Evolutionary conservation across 352 stramenopile species (phyloP), one percentile per base, ranked within the genome.

Genomic region (Pythium diclinum): DNA sequence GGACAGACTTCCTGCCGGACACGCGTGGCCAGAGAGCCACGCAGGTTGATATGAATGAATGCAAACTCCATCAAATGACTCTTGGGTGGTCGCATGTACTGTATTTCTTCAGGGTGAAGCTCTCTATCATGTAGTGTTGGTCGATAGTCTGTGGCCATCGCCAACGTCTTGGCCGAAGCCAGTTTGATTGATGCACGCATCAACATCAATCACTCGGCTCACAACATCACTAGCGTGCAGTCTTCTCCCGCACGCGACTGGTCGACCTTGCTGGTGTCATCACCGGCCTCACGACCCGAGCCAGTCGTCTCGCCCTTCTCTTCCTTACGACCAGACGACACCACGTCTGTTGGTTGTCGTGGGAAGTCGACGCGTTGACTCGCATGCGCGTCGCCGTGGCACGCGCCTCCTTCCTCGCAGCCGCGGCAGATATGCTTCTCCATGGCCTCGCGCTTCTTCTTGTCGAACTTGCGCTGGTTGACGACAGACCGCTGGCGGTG

Each of bases 401-500:
- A 51, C 44, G 17, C 44, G 19, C 44, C 44, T 6, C 44, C 44
- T 5, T 28, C 19, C 8, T 16, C 2, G 30, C 52, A 58, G 19
- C 14, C 33, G 8, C 19, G 25, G 19, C 54, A 59, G 25, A 59
- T 6, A 42, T 49, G 33, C 23, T 14, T 30, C 10, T 38, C 17
- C 21, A 55, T 34, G 1, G 11, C 21, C 38, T 54, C 56, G 40
- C 64, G 64, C 36, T 62, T 65, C 60, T 72, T 67, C 17, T 13
- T 21, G 66, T 73, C 67, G 34, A 69, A 69, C 49, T 56, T 61
- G n/a, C 57, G 55, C 72, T 92, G 84, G 67, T 91, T 92, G 11
- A 67, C 60, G 19, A 87, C 67, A 2, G 81, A 86, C 1, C 76
- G 77, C 47, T 72, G 66, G 4, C 83, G 83, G 60, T 92, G 83